Percentiles rank a stretch among this genome's conserved stretches.
Conservation (phyloP, 2,329 filamentous ascomycete genomes). For the Hymenoscyphus infarciens region DNA sequence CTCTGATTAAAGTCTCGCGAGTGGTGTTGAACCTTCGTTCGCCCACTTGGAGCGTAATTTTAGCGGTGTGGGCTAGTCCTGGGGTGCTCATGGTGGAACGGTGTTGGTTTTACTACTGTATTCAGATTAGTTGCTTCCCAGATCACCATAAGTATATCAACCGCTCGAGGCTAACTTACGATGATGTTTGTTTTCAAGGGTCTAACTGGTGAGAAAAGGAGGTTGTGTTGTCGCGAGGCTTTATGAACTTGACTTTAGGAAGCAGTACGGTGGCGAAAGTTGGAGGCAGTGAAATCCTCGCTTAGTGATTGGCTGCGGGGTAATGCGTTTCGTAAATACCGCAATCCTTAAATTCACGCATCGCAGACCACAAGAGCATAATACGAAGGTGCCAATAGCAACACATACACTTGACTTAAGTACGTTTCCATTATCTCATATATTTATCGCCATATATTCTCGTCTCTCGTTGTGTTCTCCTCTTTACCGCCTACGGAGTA, state of each 20-base stretch:
- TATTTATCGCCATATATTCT: too few species aligned
- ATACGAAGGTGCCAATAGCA: too few species aligned
- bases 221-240: neutral
- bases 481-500: too few species aligned
- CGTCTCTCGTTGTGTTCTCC: too few species aligned
- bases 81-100: neutral
- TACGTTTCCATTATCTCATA: too few species aligned
- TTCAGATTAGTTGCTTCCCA: too few species aligned
- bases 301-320: constrained; percentile 4
- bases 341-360: too few species aligned
- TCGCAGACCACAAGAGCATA: too few species aligned
- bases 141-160: too few species aligned
- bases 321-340: neutral
- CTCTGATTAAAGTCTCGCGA: constrained; percentile 4
- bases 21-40: constrained; percentile 6
- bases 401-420: too few species aligned
- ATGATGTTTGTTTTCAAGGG: neutral
- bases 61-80: neutral
- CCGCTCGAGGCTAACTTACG: neutral
- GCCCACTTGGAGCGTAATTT: constrained; percentile 7
- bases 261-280: neutral
- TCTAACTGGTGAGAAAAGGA: neutral
- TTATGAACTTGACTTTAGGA: neutral
- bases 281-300: neutral
- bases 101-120: neutral